These are phyloP conservation scores for Pseudocercospora eumusae DNA, from an alignment of 2,329 filamentous ascomycete genomes.

Conservation along the genomic window DNA sequence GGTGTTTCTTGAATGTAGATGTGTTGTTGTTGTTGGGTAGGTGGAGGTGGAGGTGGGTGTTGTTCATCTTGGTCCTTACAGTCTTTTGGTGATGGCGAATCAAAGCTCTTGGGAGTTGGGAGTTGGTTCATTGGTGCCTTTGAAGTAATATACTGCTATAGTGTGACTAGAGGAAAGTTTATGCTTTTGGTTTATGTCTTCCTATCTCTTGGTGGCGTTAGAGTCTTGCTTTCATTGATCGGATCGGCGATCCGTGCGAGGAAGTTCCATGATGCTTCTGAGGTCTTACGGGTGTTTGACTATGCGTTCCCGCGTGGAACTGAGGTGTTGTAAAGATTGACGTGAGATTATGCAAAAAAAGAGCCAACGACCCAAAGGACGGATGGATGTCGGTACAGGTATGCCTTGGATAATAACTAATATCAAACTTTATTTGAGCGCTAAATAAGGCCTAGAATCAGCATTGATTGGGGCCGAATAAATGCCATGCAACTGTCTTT, in stretches of 20 bases:
- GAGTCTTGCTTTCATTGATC: not conserved
- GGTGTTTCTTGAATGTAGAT: not conserved
- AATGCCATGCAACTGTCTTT: not conserved
- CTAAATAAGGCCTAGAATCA: constrained; percentile 4
- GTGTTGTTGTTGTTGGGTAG: not conserved
- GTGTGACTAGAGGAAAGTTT: not conserved
- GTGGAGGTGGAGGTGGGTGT: not conserved
- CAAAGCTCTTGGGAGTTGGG: not conserved
- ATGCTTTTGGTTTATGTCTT: not conserved
- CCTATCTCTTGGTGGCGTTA: not conserved
- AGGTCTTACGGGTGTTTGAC: not conserved
- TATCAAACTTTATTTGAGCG: not conserved
- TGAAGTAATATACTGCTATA: not conserved
- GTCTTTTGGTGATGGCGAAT: not conserved
- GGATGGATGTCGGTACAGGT: not conserved
- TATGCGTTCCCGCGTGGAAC: not conserved
- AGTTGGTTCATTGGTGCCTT: not conserved
- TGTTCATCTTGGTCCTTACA: not conserved
- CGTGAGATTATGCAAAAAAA: not conserved
- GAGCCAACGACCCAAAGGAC: not conserved
- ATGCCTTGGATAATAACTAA: not conserved
- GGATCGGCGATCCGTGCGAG: not conserved
- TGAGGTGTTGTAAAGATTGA: not conserved
- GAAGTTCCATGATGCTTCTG: not conserved
- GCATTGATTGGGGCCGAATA: constrained; percentile 2